phyloP scores from a whole-genome alignment of 176 grass and related monocot genomes.

The Oryza meyeriana region DNA sequence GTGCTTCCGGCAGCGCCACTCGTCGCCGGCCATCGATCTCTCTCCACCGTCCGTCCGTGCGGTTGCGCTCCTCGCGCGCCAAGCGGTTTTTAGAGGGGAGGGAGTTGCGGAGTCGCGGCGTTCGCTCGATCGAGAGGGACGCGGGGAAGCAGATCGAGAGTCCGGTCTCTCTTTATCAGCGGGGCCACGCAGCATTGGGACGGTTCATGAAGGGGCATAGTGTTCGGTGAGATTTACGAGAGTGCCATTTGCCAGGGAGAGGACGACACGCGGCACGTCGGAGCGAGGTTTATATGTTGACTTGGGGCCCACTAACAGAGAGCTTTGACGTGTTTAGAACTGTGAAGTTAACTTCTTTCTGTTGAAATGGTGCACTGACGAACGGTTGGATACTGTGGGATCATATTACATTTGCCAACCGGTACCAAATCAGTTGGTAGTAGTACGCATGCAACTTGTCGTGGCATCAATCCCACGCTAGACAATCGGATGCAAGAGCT shows the following conservation, averaged over 20 bases:
- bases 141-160: neutral
- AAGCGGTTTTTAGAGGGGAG: neutral
- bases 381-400: neutral
- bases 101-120: neutral
- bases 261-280: neutral
- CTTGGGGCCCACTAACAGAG: too few relatives aligned
- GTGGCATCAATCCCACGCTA: neutral
- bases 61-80: neutral
- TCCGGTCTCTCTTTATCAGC: neutral
- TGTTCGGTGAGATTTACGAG: neutral
- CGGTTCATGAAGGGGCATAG: neutral
- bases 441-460: neutral
- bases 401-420: neutral
- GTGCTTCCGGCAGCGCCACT: constrained; percentile 62
- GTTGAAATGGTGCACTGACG: neutral
- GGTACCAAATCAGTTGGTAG: too few relatives aligned
- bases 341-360: too few relatives aligned
- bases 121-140: constrained; percentile 3
- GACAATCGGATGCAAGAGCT: neutral
- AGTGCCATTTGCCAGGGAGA: neutral
- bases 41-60: neutral
- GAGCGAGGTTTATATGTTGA: too few relatives aligned
- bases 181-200: neutral
- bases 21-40: constrained; percentile 31
- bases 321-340: too few relatives aligned